These are phyloP conservation scores for Alternaria arborescens DNA, from an alignment of 2,329 filamentous ascomycete species.

Conservation along the genomic window DNA sequence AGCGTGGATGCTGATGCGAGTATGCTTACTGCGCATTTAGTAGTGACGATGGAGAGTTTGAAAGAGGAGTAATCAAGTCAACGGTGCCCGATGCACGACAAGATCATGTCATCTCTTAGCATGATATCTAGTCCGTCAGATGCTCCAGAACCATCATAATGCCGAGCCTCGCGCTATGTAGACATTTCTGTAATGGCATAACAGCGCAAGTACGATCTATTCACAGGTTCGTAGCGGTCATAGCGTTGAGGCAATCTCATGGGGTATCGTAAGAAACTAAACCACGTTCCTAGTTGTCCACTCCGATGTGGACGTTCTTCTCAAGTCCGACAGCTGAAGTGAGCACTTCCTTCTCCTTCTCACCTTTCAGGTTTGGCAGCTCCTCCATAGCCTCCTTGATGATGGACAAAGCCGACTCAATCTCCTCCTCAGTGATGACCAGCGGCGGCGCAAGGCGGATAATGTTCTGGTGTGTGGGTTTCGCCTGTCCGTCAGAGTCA, in stretches of 20 bases:
- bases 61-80: neutral
- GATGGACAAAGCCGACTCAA: constrained; percentile 77
- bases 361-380: constrained; percentile 72
- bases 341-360: constrained; percentile 61
- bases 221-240: neutral
- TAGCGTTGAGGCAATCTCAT: neutral
- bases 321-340: constrained; percentile 53
- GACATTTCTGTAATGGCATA: neutral
- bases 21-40: neutral
- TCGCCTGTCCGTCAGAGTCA: constrained; percentile 70
- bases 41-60: neutral
- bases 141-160: neutral
- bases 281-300: constrained; percentile 60
- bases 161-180: neutral
- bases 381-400: constrained; percentile 85
- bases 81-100: neutral
- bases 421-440: constrained; percentile 89
- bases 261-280: constrained; percentile 28
- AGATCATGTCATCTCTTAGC: neutral
- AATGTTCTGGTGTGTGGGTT: constrained; percentile 98
- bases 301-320: constrained; percentile 68
- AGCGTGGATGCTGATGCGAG: neutral
- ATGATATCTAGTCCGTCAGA: neutral
- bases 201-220: neutral
- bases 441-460: constrained; percentile 97